These are phyloP conservation scores for Brassica cretica DNA, from an alignment of 345 rosid genomes.

Conservation along the genomic window DNA sequence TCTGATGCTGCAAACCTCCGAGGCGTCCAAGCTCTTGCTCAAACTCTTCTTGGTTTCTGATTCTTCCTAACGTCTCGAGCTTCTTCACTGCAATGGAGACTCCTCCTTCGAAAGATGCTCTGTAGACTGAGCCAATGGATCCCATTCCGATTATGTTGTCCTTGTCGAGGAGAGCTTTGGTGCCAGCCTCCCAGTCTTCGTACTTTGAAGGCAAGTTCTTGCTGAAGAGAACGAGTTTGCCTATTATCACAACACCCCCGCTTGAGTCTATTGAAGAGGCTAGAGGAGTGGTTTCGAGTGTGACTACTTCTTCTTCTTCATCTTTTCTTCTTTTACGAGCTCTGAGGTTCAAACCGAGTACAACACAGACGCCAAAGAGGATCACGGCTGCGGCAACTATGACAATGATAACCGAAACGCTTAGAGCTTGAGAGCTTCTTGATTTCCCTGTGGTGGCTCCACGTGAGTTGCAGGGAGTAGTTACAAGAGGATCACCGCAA, in stretches of 20 bases:
- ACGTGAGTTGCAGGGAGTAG: constrained; percentile 50
- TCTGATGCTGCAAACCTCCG: constrained; percentile 68
- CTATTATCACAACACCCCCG: constrained; percentile 59
- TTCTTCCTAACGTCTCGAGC: constrained; percentile 84
- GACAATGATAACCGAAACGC: constrained; percentile 77
- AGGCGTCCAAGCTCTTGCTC: constrained; percentile 84
- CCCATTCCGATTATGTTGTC: constrained; percentile 82
- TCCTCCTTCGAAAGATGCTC: constrained; percentile 82
- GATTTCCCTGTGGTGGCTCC: constrained; percentile 34
- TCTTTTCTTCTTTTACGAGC: constrained; percentile 57
- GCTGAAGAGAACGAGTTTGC: constrained; percentile 93
- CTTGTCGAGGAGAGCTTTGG: constrained; percentile 89
- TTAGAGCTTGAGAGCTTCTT: constrained; percentile 52
- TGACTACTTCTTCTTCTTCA: constrained; percentile 48
- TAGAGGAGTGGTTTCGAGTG: constrained; percentile 73
- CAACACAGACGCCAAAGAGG: constrained; percentile 76
- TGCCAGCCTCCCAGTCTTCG: constrained; percentile 96
- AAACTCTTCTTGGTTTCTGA: constrained; percentile 87
- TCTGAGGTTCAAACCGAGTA: constrained; percentile 76
- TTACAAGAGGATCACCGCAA: constrained; percentile 73
- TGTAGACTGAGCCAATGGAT: constrained; percentile 84
- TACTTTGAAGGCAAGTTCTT: constrained; percentile 87
- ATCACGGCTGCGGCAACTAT: constrained; percentile 84
- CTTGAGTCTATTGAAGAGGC: constrained; percentile 66
- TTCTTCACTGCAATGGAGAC: constrained; percentile 90